Base-by-base conservation (phyloP, 306 rosid genomes). In the Prunus mume region DNA sequence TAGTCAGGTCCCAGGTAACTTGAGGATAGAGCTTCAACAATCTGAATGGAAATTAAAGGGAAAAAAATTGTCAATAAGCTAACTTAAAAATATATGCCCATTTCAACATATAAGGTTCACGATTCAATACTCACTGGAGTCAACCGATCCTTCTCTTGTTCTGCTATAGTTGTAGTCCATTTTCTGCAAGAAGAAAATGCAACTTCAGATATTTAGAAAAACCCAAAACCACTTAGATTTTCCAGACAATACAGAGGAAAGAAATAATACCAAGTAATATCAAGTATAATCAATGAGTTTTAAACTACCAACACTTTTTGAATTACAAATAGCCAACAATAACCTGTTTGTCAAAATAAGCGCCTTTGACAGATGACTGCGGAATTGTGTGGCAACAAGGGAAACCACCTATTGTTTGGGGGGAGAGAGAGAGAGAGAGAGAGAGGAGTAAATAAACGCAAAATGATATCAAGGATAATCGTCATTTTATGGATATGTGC, bases 1-100 rank as follows among this genome's bases (percentile, higher is more conserved):
- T 84, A 90, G 83, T 92, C 97, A 61, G 97, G 96, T 70, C 97
- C 99, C 78, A 95, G 68, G 85, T 95, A 95, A 83, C 97, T 95
- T 72, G 97, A 78, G 73, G 86, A 74, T 65, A 95, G 85, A 57
- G 93, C 89, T 83, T 92, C 99, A 76, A 95, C 99, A 81, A 95
- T 95, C 99, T 95, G 78, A 67, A 84, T 51, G 78, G 30, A 58
- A 17, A 60, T 18, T 50, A 19, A 27, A 32, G 68, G 25, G 28
- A 9, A 20, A 62, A 68, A 77, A 60, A 64, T 12, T 74, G 84
- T 88, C 84, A 89, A 61, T 50, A 58, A 77, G 52, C 74, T 80
- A 65, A 60, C 52, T 34, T 45, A 22, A 65, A 67, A 52, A 12
- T 79, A 79, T 57, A 56, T 56, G 50, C 27, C 27, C 52, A 7